These are phyloP conservation scores for Neofusicoccum parvum DNA, from an alignment of 2,329 filamentous ascomycete genomes.

Conservation along the genomic window DNA sequence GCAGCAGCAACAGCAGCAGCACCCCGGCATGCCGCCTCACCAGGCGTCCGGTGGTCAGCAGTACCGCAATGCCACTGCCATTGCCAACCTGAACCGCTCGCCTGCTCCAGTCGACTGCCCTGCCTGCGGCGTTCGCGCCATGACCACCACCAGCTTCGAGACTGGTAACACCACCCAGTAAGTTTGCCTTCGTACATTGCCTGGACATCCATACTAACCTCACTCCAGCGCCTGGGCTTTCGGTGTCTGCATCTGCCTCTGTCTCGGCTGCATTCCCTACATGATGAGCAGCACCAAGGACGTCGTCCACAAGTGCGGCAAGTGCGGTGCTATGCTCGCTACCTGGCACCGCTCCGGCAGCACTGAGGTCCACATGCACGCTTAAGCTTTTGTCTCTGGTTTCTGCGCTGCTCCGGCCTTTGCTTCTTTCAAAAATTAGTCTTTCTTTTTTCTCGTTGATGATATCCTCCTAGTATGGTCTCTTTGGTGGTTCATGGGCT, in stretches of 20 bases:
- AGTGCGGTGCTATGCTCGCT: slow-evolving; percentile 49
- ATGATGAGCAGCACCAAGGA: slow-evolving; percentile 52
- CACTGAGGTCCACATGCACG: slow-evolving; percentile 48
- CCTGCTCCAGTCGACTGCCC: slow-evolving; percentile 53
- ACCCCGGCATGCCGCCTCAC: slow-evolving; percentile 38
- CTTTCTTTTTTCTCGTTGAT: not conserved
- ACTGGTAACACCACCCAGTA: slow-evolving; percentile 47
- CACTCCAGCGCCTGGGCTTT: slow-evolving; percentile 48
- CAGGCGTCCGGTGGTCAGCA: slow-evolving; percentile 33
- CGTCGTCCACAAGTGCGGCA: slow-evolving; percentile 51
- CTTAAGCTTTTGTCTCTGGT: slow-evolving; percentile 23
- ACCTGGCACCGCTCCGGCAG: slow-evolving; percentile 53
- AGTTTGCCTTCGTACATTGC: slow-evolving; percentile 24
- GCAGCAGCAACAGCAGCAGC: slow-evolving; percentile 19
- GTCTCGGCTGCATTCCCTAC: slow-evolving; percentile 54
- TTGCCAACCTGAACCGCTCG: slow-evolving; percentile 34
- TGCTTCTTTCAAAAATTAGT: not conserved
- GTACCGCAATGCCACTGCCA: slow-evolving; percentile 40
- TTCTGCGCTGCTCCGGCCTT: no score
- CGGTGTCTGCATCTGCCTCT: slow-evolving; percentile 46
- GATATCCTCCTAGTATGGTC: not conserved
- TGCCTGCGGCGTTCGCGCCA: slow-evolving; percentile 44
- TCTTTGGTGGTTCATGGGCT: not conserved
- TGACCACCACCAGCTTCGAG: slow-evolving; percentile 40
- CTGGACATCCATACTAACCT: not conserved